These are phyloP conservation scores for carrot (Daucus carota) DNA, from an alignment of 129 eudicot genomes.

Conservation along the genomic window DNA sequence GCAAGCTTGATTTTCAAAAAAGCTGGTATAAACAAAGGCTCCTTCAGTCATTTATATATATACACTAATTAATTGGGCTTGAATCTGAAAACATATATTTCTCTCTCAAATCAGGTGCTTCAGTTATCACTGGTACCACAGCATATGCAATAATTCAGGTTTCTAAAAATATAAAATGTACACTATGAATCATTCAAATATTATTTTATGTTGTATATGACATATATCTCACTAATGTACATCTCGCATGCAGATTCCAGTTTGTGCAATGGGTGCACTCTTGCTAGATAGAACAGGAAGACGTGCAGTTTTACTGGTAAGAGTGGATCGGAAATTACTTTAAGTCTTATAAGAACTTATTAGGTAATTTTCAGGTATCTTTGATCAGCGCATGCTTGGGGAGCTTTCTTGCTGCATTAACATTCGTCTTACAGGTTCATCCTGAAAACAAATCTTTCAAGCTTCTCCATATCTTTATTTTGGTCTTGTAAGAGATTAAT, in stretches of 20 bases:
- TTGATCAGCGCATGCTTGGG: slow-evolving; percentile 15
- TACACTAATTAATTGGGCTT: neutral
- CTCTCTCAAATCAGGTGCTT: slow-evolving; percentile 6
- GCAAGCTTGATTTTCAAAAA: slow-evolving; percentile 25
- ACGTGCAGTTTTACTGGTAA: slow-evolving; percentile 30
- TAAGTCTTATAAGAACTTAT: neutral
- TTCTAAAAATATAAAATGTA: neutral
- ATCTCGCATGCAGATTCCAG: slow-evolving; percentile 9
- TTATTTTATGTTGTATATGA: neutral
- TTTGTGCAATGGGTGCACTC: slow-evolving; percentile 10
- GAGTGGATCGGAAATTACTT: neutral
- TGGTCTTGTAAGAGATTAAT: neutral
- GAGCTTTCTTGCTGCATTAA: slow-evolving; percentile 12
- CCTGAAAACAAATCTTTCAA: neutral
- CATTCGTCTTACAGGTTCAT: slow-evolving; percentile 21
- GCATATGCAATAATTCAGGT: slow-evolving; percentile 25
- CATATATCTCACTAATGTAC: neutral
- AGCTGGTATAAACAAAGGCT: slow-evolving; percentile 13
- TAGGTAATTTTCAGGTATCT: slow-evolving; percentile 15
- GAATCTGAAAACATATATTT: neutral
- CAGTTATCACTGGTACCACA: slow-evolving; percentile 11
- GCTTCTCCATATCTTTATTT: neutral
- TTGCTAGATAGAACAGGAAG: slow-evolving; percentile 25
- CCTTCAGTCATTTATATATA: no score
- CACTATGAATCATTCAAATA: neutral